Evolutionary conservation across 768 basidiomycete genomes (phyloP), one percentile per base, ranked within the genome.

Genomic region (Pisolithus albus): DNA sequence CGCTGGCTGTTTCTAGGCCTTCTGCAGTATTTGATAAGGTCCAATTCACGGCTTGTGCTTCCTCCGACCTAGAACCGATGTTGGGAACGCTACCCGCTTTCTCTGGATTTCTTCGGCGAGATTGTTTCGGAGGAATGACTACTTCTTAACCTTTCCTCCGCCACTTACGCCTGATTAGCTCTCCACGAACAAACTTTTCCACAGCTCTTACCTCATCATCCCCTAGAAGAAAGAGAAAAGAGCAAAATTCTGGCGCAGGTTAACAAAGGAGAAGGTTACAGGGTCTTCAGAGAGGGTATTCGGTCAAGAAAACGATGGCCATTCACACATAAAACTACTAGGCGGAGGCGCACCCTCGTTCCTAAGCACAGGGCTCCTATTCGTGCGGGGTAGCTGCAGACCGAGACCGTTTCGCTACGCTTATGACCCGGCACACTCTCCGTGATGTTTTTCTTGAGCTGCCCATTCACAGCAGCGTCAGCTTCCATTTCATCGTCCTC

Each of bases 361-460:
- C 46, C 74, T 65, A 53, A 79, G 56, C 10, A 65, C 61, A 18
- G 78, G 74, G 46, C 74, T 75, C 57, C 56, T 67, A 56, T 79
- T 80, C 34, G 66, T 60, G 16, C 75, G 64, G 5, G 79, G 79
- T 5, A 62, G 54, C 77, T 79, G 16, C 83, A 76, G 9, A 92
- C 90, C 7, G 80, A 65, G 55, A 92, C 83, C 13, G 79, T 80
- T 62, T 88, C 86, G 24, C 84, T 71, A 50, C 89, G 75, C 68
- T 92, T 92, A 61, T 92, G 89, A 0, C 89, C 89, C 5, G 90
- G 90, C 3, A 92, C 83, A 30, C 88, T 88, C 0, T 86, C 84
- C 58, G 91, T 92, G 0, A 76, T 80, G 30, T 65, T 64, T 64
- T 75, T 77, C 13, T 5, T 26, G 2, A 38, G 62, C 66, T 53